Evolutionary conservation across 805 yeast genomes (phyloP).

Genomic region (Ogataea ganodermae): DNA sequence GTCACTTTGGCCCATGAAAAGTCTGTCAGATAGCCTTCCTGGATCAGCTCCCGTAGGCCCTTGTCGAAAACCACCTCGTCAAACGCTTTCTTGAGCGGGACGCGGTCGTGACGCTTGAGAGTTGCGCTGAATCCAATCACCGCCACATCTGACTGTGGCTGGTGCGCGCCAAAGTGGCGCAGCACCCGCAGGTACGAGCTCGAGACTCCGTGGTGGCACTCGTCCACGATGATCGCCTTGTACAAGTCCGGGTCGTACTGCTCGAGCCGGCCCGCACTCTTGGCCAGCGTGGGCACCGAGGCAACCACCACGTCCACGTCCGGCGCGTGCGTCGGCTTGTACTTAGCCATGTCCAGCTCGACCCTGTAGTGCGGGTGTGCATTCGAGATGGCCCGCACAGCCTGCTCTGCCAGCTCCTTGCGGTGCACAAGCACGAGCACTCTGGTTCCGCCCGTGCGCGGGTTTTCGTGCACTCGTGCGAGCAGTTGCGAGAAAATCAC

Average conservation of each 20-base stretch:
- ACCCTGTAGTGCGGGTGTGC: constrained; percentile 54
- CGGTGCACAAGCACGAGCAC: constrained; percentile 76
- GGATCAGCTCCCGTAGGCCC: constrained; percentile 64
- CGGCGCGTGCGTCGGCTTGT: constrained; percentile 38
- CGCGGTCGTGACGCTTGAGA: constrained; percentile 71
- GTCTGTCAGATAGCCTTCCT: constrained; percentile 68
- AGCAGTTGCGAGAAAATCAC: constrained; percentile 68
- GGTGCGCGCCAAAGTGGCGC: constrained; percentile 55
- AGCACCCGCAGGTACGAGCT: constrained; percentile 60
- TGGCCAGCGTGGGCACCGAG: constrained; percentile 67
- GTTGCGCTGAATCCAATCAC: constrained; percentile 91
- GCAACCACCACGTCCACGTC: constrained; percentile 71
- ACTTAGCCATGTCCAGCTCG: constrained; percentile 69
- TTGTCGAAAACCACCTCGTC: constrained; percentile 76
- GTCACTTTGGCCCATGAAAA: constrained; percentile 63
- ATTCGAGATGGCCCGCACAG: constrained; percentile 48
- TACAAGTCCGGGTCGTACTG: constrained; percentile 58
- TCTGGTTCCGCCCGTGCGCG: constrained; percentile 35
- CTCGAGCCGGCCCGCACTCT: constrained; percentile 44
- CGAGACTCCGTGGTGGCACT: constrained; percentile 91
- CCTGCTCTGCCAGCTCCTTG: constrained; percentile 75
- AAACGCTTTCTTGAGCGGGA: constrained; percentile 56
- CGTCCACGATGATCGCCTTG: constrained; percentile 81
- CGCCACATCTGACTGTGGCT: constrained; percentile 45
- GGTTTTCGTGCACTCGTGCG: constrained; percentile 35